Evolutionary conservation across 352 stramenopile genomes (phyloP), one percentile per base, ranked within the genome.

Genomic region (Blastocystis sp.): DNA sequence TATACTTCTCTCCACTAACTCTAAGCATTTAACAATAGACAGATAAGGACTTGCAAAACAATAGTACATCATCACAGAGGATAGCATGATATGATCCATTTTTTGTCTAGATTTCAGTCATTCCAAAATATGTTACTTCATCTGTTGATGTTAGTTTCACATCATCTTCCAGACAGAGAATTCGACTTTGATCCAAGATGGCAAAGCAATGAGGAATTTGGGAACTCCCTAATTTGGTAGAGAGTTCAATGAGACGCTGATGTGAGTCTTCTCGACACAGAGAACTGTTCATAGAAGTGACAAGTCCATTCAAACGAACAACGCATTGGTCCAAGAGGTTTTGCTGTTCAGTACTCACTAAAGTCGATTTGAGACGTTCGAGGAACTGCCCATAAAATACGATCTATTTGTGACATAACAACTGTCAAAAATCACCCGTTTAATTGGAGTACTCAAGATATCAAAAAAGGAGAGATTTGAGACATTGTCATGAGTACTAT

Each of bases 11-110:
- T 12, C 49, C 49, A 21, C 21, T 57, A 21, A 21, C 1, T 59
- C 67, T 78, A 54, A 1, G 3, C 0, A 49, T 78, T 21, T 39
- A 19, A 78, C 6, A 57, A 52, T 21, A 21, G 24, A 29, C 35
- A 43, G 12, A 12, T 4, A 19, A 21, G n/a, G 9, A 83, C 71
- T 11, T 83, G 71, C 71, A 83, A 56, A 83, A 83, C 6, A 65
- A 21, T 9, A 83, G 24, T 9, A 83, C 37, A 42, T 83, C 71
- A 46, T 42, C 65, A 42, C 71, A 83, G 7, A 83, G 12, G 6
- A 83, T 39, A 27, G 65, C 51, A 42, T 67, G 51, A 42, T 83
- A 83, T 1, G 29, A 16, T 27, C 71, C 46, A 24, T 52, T 83
- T 32, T 65, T 83, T 27, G 49, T 42, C 71, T 65, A 63, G 24